These are phyloP conservation scores for Naegleria lovaniensis DNA, from an alignment of 208 protist species.

Conservation along the genomic window DNA sequence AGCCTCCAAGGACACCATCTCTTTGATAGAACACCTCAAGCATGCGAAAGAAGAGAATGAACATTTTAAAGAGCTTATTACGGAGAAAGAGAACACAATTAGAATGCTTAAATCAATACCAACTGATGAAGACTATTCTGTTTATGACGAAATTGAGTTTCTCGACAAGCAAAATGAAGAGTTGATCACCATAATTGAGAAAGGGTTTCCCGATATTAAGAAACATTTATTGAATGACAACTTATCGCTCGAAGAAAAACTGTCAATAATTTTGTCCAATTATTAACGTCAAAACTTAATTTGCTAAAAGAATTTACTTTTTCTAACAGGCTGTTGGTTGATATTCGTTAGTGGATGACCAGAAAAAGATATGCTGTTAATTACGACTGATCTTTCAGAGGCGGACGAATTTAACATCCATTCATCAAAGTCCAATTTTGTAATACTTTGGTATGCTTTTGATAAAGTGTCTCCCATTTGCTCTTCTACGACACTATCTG, in stretches of 20 bases:
- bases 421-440: background rate
- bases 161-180: too few relatives aligned
- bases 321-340: background rate
- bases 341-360: background rate
- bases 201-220: too few relatives aligned
- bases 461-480: background rate
- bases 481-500: background rate
- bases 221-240: too few relatives aligned
- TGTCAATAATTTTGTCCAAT: too few relatives aligned
- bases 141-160: background rate
- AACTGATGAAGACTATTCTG: background rate
- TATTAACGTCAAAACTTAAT: too few relatives aligned
- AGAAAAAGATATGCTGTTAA: background rate
- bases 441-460: background rate
- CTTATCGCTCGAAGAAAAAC: too few relatives aligned
- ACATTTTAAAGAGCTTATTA: background rate
- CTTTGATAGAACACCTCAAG: background rate
- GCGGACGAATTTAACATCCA: background rate
- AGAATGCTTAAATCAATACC: background rate
- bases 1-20: background rate
- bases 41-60: background rate
- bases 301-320: conserved; percentile 12
- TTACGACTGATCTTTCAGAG: background rate
- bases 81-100: background rate
- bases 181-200: too few relatives aligned